Conservation (phyloP, 495 filamentous ascomycete genomes). For the Extremus antarcticus region DNA sequence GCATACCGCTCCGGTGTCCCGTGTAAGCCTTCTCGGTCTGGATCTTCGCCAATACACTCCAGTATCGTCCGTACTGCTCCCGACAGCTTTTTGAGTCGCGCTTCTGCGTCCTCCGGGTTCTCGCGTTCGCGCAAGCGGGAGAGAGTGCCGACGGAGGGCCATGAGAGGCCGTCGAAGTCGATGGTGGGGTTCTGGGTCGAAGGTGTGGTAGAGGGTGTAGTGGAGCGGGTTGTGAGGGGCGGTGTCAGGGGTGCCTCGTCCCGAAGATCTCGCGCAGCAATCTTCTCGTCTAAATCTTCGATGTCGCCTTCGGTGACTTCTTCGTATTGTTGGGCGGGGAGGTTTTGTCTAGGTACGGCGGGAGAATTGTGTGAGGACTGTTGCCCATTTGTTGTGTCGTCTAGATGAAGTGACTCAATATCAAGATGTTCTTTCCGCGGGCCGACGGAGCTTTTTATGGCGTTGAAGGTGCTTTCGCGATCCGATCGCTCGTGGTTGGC, state of each 20-base stretch:
- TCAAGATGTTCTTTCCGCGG: conserved; percentile 11
- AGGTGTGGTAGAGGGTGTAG: conserved; percentile 43
- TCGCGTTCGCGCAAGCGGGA: conserved; percentile 13
- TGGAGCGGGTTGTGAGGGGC: conserved; percentile 36
- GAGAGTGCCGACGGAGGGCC: conserved; percentile 34
- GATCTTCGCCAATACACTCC: conserved; percentile 94
- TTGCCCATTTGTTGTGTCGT: not conserved
- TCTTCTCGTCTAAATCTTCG: conserved; percentile 11
- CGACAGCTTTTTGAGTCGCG: conserved; percentile 63
- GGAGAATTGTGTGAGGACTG: not conserved
- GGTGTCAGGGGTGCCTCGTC: conserved; percentile 51
- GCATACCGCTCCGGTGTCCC: conserved; percentile 86
- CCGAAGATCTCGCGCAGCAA: conserved; percentile 53
- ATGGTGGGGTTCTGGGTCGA: conserved; percentile 58
- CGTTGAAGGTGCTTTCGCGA: conserved; percentile 13
- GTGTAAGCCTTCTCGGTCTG: conserved; percentile 76
- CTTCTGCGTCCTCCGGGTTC: conserved; percentile 52
- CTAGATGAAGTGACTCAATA: conserved; percentile 9
- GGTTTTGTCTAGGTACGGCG: conserved; percentile 5
- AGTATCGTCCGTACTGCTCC: conserved; percentile 83
- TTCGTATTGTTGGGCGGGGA: conserved; percentile 9
- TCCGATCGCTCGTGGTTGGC: conserved; percentile 13
- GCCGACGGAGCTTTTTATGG: conserved; percentile 21
- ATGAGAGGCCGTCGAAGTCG: conserved; percentile 65
- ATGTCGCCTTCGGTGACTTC: conserved; percentile 13